Conservation (phyloP, 441 rosid genomes). For the Corymbia calophylla region DNA sequence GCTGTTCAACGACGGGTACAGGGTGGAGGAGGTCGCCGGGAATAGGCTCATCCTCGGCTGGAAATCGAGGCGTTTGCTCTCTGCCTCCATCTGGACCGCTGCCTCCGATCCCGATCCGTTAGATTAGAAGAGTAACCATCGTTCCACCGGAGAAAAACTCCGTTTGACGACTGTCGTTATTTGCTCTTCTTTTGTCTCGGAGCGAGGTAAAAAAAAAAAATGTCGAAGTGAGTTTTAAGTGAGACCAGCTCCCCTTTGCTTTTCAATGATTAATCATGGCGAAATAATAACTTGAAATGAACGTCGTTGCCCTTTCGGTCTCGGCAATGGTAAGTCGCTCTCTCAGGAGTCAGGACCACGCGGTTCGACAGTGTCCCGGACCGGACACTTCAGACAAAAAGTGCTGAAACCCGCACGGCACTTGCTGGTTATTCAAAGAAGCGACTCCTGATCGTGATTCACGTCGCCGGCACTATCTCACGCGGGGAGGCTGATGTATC, state of each 20-base stretch:
- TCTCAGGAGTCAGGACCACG: not conserved
- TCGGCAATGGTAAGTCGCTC: not conserved
- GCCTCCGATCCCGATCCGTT: constrained; percentile 21
- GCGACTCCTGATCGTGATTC: not conserved
- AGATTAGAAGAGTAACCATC: not conserved
- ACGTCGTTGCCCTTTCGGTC: not conserved
- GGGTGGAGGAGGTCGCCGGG: constrained; percentile 48
- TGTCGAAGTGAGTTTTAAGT: not conserved
- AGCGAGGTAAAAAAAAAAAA: not conserved
- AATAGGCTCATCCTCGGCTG: constrained; percentile 67
- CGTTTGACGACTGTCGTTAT: not conserved
- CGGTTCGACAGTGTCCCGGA: not conserved
- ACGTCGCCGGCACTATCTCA: not conserved
- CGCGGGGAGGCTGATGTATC: not conserved
- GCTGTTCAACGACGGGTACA: constrained; percentile 65
- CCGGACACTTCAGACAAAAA: not conserved
- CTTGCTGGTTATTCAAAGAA: not conserved
- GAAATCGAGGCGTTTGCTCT: constrained; percentile 72
- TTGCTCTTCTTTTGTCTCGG: not conserved
- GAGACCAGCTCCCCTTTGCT: not conserved
- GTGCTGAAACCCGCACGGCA: not conserved
- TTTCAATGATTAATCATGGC: not conserved
- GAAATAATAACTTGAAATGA: not conserved
- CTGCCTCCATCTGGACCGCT: constrained; percentile 68
- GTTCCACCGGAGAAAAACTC: not conserved